Evolutionary conservation across 164 flowering plant species (phyloP).

Genomic region (Brasenia schreberi): DNA sequence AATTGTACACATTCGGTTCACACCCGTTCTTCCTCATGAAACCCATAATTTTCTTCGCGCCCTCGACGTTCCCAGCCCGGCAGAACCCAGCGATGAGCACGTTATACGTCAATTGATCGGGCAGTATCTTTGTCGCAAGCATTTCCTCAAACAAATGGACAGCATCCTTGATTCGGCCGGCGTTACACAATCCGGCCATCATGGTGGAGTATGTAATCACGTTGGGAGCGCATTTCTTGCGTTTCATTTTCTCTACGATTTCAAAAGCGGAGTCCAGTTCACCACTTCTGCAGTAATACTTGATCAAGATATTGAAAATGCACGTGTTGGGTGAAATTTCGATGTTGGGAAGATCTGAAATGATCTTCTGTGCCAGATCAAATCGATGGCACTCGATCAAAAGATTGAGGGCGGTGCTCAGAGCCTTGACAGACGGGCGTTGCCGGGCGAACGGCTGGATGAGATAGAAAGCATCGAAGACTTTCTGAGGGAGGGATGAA

Average conservation of each 20-base stretch:
- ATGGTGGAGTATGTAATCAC: conserved; percentile 65
- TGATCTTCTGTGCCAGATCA: conserved; percentile 41
- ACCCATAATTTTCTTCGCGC: conserved; percentile 53
- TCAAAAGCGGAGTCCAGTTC: conserved; percentile 55
- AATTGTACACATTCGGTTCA: conserved; percentile 53
- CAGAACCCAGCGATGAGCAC: conserved; percentile 73
- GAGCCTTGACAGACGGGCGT: conserved; percentile 72
- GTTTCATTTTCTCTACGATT: conserved; percentile 68
- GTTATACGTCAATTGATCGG: conserved; percentile 73
- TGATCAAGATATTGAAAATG: conserved; percentile 77
- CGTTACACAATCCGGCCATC: conserved; percentile 54
- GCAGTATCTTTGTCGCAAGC: conserved; percentile 55
- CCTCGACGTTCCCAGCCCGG: conserved; percentile 52
- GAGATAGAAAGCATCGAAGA: conserved; percentile 48
- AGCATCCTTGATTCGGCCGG: conserved; percentile 58
- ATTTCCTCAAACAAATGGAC: conserved; percentile 78
- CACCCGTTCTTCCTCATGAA: conserved; percentile 80
- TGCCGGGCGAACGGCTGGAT: conserved; percentile 51
- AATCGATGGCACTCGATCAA: conserved; percentile 47
- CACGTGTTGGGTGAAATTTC: conserved; percentile 64
- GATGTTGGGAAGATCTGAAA: conserved; percentile 27
- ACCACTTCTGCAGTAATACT: conserved; percentile 66
- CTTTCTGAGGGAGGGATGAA: conserved; percentile 37
- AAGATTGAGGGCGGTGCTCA: conserved; percentile 82
- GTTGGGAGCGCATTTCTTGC: conserved; percentile 48